These are phyloP conservation scores for Spathaspora hagerdaliae DNA, from an alignment of 805 yeast genomes.

Conservation along the genomic window DNA sequence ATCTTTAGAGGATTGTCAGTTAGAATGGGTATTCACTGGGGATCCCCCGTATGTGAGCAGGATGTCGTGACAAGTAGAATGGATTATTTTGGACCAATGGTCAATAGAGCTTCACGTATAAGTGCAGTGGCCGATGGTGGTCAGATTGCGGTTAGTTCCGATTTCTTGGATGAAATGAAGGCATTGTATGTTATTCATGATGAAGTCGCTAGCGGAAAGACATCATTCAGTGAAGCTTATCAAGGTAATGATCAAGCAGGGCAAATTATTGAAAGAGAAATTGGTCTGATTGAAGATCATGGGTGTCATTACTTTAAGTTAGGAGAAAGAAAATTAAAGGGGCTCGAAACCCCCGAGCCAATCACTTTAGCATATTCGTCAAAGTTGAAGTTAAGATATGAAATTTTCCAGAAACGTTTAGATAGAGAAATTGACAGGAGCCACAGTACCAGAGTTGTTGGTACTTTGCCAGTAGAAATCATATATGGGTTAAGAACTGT, in stretches of 20 bases:
- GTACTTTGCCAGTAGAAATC: constrained; percentile 39
- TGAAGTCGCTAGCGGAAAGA: constrained; percentile 25
- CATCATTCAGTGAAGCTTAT: constrained; percentile 36
- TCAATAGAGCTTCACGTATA: constrained; percentile 89
- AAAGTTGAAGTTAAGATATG: constrained; percentile 56
- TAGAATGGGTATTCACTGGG: constrained; percentile 99
- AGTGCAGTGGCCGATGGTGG: constrained; percentile 97
- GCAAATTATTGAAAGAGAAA: constrained; percentile 60
- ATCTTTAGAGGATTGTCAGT: constrained; percentile 89
- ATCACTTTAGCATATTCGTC: constrained; percentile 77
- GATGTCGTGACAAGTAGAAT: constrained; percentile 94
- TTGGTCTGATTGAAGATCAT: constrained; percentile 57
- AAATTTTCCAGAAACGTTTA: constrained; percentile 29
- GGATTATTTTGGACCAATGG: constrained; percentile 99
- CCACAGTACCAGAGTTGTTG: constrained; percentile 34
- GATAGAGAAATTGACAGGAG: constrained; percentile 16
- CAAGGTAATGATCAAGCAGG: constrained; percentile 46
- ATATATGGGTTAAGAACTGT: constrained; percentile 51
- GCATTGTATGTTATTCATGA: constrained; percentile 50
- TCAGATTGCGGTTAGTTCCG: constrained; percentile 84
- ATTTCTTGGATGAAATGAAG: constrained; percentile 69
- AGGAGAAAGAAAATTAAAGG: constrained; percentile 90
- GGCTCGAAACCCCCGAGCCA: constrained; percentile 87
- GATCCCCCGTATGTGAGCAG: constrained; percentile 90
- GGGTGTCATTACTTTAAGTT: constrained; percentile 66